Conservation (phyloP, 305 asterid genomes). For the Solanum hybrid region DNA sequence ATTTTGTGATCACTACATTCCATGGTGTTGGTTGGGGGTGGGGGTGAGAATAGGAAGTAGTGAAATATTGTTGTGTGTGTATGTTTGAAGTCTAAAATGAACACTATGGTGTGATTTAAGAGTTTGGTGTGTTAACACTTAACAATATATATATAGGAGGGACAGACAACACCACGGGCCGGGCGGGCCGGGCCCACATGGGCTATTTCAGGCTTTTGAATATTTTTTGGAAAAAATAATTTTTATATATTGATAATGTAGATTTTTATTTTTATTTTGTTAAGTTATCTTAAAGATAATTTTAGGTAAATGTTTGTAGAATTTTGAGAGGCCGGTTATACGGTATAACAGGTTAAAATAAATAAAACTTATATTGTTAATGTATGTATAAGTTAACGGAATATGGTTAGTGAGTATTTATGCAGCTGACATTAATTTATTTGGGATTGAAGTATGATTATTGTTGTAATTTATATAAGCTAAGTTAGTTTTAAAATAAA, state of each 20-base stretch:
- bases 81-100: background rate
- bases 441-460: background rate
- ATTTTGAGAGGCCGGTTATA: background rate
- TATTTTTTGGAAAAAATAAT: too few relatives aligned
- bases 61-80: background rate
- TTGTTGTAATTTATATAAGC: background rate
- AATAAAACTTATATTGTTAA: background rate
- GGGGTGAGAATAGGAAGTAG: background rate
- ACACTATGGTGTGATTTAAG: background rate
- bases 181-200: background rate
- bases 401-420: background rate
- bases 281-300: background rate
- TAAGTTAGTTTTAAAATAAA: background rate
- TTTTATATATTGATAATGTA: background rate
- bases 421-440: background rate
- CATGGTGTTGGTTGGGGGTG: too few relatives aligned
- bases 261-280: too few relatives aligned
- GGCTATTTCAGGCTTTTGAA: background rate
- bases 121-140: background rate
- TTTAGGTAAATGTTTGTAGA: background rate
- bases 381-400: background rate
- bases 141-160: background rate
- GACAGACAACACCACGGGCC: background rate
- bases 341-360: background rate
- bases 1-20: too few relatives aligned